Evolutionary conservation across 352 stramenopile genomes (phyloP), one percentile per base, ranked within the genome.

Genomic region (Phytopythium boreale): DNA sequence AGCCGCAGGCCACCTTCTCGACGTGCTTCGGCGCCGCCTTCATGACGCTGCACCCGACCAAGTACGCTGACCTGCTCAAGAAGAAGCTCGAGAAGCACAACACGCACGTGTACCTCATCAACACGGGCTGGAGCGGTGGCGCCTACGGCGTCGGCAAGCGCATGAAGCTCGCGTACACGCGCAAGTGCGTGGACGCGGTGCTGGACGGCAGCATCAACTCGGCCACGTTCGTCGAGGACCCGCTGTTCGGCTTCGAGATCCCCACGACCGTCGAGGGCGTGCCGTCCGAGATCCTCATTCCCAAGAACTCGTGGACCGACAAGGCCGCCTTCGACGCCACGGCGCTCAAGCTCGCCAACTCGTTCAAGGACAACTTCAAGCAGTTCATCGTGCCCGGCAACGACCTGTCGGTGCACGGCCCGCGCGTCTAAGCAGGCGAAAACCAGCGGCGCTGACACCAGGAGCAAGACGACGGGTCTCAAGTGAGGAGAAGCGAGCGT

Each of bases 21-120:
- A 89, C 97, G 17, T 99, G 97, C 79, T 99, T 99, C 76, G 97
- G 97, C 60, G 96, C 95, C 27, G 97, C 97, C 14, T 99, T 99
- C 82, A 74, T 99, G 77, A 96, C 97, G 36, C 77, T 99, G 52
- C 96, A 98, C 83, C 97, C 97, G 36, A 98, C 96, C 59, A 87
- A 93, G 59, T 99, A 99, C 79, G 97, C 97, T 37, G 95, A 99
- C 50, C 72, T 99, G 62, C 79, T 99, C 49, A 86, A 98, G 76
- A 71, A 98, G 61, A 99, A 99, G 80, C 80, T 99, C 47, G 75
- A 98, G 66, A 91, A 90, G 67, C 94, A 99, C 82, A 90, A 91
- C 61, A 97, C 91, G 39, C 84, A 96, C 24, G 96, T 95, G 29
- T 99, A 95, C 84, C 76, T 99, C 22, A 92, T 99, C 51, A 99